phyloP scores from a whole-genome alignment of 1,139 yeast genomes.

The Kodamaea ohmeri region DNA sequence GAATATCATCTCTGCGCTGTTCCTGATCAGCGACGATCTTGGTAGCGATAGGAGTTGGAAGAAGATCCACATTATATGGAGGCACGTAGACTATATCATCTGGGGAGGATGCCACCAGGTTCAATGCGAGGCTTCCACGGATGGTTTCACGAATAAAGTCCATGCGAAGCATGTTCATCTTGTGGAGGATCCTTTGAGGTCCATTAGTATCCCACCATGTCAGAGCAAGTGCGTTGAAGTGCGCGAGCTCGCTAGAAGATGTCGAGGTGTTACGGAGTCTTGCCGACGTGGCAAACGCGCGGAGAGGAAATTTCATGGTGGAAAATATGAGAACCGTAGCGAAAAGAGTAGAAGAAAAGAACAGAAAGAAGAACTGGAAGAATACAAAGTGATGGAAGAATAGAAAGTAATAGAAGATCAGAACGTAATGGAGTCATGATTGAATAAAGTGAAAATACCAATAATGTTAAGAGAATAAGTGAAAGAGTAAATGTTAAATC shows the following conservation, averaged over 20 bases:
- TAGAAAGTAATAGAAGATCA: no score
- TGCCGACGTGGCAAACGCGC: slow-evolving; percentile 4
- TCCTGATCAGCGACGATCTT: slow-evolving; percentile 52
- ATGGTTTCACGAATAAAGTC: slow-evolving; percentile 75
- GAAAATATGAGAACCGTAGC: slow-evolving; percentile 1
- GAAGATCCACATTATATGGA: slow-evolving; percentile 65
- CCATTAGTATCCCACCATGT: slow-evolving; percentile 98
- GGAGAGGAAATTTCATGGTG: background rate
- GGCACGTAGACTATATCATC: slow-evolving; percentile 67
- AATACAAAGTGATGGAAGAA: no score
- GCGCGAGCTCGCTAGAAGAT: slow-evolving; percentile 57
- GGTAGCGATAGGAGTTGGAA: slow-evolving; percentile 53
- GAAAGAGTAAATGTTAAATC: no score
- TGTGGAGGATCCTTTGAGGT: slow-evolving; percentile 87
- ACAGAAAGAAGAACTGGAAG: background rate
- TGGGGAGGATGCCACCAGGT: slow-evolving; percentile 28
- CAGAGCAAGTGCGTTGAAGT: slow-evolving; percentile 80
- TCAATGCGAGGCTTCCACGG: slow-evolving; percentile 43
- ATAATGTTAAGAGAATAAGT: no score
- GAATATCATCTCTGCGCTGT: slow-evolving; percentile 39
- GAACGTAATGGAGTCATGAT: no score
- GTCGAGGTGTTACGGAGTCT: slow-evolving; percentile 28
- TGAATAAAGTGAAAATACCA: no score
- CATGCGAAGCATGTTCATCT: slow-evolving; percentile 87
- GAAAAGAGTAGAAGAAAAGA: background rate